Base-by-base conservation (phyloP, 495 filamentous ascomycete species). In the Rusavskia elegans region DNA sequence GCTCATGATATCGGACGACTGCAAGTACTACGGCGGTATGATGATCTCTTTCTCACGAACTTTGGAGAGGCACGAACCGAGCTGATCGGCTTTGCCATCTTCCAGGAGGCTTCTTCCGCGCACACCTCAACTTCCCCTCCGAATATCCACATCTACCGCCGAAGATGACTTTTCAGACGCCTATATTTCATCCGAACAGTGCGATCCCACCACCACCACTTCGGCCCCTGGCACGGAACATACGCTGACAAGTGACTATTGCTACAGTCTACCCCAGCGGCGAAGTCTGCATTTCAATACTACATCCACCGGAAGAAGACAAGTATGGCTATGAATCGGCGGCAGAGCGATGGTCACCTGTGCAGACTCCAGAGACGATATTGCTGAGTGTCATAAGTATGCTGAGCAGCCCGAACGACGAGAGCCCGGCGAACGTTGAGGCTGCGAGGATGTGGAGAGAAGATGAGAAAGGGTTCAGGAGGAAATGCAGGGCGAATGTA, bases 1-100 rank as follows among this genome's bases (percentile, higher is more conserved):
- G 84, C 77, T 98, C 35, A 98, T 98, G 92, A 92, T 98, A 60
- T 85, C 76, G 30, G 92, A 98, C 61, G 92, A 98, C 59, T 90
- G 87, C 67, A 90, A 93, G 66, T 83, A 87, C 61, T 98, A 97
- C 61, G 93, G 90, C 58, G 92, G 83, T 82, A 64, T 69, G 81
- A 68, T 30, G 63, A 49, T 35, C 21, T 39, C 41, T 35, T 11
- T 11, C 8, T 14, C 7, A 10, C 32, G 13, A 14, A 20, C 29
- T 35, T 42, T 8, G 53, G 25, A 49, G 27, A 44, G 36, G 45
- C 20, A 8, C 8, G 29, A 2, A 20, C 8, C 45, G n/a, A 17
- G 45, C 45, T 48, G 45, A 48, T 39, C 29, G 20, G 44, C 44
- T 11, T 59, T 9, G 13, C 49, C 17, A 46, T 16, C 16, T 11